Evolutionary conservation across 2,329 filamentous ascomycete genomes (phyloP).

Genomic region (Colletotrichum sansevieriae): DNA sequence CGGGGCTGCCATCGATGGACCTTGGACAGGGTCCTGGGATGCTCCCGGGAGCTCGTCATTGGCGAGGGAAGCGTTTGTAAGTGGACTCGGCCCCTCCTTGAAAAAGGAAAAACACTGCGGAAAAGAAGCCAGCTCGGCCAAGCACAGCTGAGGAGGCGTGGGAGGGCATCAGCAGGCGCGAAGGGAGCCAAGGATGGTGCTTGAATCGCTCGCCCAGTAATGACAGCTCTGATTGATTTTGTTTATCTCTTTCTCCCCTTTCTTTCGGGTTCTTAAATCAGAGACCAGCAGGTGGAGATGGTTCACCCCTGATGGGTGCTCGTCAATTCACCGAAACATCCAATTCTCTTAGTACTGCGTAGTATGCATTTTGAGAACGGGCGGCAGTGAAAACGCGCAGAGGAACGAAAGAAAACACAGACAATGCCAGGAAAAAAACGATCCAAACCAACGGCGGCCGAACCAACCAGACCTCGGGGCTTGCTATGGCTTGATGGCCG

Average conservation of each 20-base stretch:
- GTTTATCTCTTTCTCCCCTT: background rate
- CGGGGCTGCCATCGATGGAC: slow-evolving; percentile 3
- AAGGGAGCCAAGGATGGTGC: slow-evolving; percentile 24
- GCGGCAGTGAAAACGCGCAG: background rate
- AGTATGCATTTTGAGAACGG: background rate
- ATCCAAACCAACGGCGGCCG: slow-evolving; percentile 33
- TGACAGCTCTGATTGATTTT: slow-evolving; percentile 7
- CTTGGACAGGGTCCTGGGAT: slow-evolving; percentile 13
- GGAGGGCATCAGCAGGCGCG: slow-evolving; percentile 13
- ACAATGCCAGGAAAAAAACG: slow-evolving; percentile 11
- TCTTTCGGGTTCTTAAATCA: background rate
- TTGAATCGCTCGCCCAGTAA: slow-evolving; percentile 15
- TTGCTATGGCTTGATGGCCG: slow-evolving; percentile 32
- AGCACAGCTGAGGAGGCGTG: background rate
- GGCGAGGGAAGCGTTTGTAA: slow-evolving; percentile 20
- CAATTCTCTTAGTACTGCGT: slow-evolving; percentile 10
- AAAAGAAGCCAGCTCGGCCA: no score
- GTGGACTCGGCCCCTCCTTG: background rate
- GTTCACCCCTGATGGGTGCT: slow-evolving; percentile 8
- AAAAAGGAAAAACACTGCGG: no score
- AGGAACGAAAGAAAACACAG: slow-evolving; percentile 11
- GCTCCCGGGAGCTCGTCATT: slow-evolving; percentile 16
- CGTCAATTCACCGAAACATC: slow-evolving; percentile 34
- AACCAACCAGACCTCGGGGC: slow-evolving; percentile 34
- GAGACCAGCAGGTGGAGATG: slow-evolving; percentile 16